These are phyloP conservation scores for Phytophthora pini DNA, from an alignment of 352 stramenopile species.

Conservation along the genomic window DNA sequence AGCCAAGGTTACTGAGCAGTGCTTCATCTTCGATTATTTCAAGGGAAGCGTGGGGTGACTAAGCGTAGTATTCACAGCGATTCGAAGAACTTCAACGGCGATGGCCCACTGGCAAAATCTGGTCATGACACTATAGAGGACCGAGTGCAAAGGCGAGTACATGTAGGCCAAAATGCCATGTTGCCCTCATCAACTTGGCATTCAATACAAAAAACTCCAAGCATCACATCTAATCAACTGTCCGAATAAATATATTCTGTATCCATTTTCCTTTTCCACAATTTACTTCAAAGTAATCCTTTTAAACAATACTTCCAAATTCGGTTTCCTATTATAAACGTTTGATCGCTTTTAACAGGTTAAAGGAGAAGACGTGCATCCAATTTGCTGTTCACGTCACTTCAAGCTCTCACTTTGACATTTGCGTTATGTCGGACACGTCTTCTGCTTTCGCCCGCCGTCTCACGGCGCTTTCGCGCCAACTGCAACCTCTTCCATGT, in stretches of 20 bases:
- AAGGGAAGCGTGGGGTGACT: conserved; percentile 14
- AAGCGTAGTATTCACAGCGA: background rate
- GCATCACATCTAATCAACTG: conserved; percentile 7
- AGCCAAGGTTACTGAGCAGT: background rate
- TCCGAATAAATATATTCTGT: conserved; percentile 7
- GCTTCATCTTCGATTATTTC: conserved; percentile 4
- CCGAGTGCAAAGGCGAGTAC: background rate
- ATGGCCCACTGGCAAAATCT: conserved; percentile 9
- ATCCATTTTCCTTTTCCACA: background rate
- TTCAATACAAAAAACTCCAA: background rate
- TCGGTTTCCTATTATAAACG: background rate
- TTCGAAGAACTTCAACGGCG: conserved; percentile 12
- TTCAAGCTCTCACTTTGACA: conserved; percentile 18
- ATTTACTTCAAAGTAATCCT: background rate
- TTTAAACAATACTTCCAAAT: background rate
- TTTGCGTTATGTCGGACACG: conserved; percentile 39
- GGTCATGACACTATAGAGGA: conserved; percentile 5
- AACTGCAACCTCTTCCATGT: conserved; percentile 40
- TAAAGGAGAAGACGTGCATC: conserved; percentile 3
- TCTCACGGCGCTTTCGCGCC: conserved; percentile 57
- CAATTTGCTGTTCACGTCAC: background rate
- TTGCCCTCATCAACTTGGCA: background rate
- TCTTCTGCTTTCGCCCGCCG: conserved; percentile 39
- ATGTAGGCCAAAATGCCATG: background rate
- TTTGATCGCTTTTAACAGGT: conserved; percentile 1